Conservation (phyloP, 257 asterid genomes). For the Cruciata laevipes region DNA sequence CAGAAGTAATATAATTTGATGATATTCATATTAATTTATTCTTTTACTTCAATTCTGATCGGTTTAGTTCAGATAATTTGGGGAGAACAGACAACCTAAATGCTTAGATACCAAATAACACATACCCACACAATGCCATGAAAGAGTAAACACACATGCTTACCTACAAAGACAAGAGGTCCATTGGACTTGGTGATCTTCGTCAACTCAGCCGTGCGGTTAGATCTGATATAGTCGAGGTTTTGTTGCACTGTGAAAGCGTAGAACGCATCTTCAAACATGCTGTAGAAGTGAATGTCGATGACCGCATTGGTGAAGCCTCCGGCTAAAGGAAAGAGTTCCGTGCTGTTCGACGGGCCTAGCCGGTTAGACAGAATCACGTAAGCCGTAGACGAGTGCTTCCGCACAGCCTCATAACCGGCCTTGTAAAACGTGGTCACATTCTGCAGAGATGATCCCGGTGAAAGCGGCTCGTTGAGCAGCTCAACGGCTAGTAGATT, state of each 20-base stretch:
- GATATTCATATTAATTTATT: no score
- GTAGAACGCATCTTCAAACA: conserved; percentile 25
- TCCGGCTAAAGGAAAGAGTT: conserved; percentile 39
- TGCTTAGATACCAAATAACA: no score
- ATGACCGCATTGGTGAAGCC: conserved; percentile 39
- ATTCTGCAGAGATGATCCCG: conserved; percentile 40
- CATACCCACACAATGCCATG: no score
- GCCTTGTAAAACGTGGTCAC: conserved; percentile 35
- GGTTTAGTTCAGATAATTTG: no score
- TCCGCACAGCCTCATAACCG: conserved; percentile 48
- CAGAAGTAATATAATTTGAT: no score
- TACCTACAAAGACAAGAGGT: conserved; percentile 65
- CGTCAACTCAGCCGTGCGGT: conserved; percentile 27
- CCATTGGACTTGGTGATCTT: conserved; percentile 40
- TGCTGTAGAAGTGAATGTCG: conserved; percentile 65
- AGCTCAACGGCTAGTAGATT: conserved; percentile 61
- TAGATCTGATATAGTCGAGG: conserved; percentile 35
- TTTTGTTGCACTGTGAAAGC: conserved; percentile 39
- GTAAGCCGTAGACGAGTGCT: conserved; percentile 37
- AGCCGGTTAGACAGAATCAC: conserved; percentile 55
- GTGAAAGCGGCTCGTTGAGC: conserved; percentile 61
- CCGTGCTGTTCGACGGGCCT: conserved; percentile 32
- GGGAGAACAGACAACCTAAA: no score
- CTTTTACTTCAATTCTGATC: no score
- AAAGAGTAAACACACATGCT: background rate